Evolutionary conservation across 768 basidiomycete species (phyloP), one percentile per base, ranked within the genome.

Genomic region (Termitomyces sp.): DNA sequence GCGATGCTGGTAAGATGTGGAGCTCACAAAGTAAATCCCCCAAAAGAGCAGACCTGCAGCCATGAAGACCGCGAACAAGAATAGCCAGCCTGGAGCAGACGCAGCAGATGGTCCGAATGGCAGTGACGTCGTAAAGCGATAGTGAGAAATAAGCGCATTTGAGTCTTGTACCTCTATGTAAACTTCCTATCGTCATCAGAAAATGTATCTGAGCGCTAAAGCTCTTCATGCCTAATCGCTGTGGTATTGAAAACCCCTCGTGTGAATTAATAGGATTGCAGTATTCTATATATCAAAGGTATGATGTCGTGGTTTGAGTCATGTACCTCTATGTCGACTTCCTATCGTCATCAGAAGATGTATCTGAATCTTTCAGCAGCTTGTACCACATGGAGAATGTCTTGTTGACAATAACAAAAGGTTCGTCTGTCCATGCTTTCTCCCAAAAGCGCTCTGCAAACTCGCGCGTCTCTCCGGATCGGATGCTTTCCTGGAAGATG

Each of bases 11-110:
- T 50, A 22, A 20, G 26, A 20, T 14, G 33, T 22, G 40, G 36
- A 49, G 88, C 93, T 75, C 68, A 98, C 96, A 76, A 97, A 99
- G 82, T 97, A 99, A 70, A 99, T 95, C 89, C 94, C 95, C 62
- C 95, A 96, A 78, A 99, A 99, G 59, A 99, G 79, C 57, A 98
- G 80, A 30, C 88, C 94, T 22, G 96, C 96, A 64, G 94, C 90
- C 85, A 93, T 86, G 53, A 98, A 86, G 72, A 98, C 95, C 69
- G 93, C 85, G 72, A 98, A 95, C 65, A 98, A 83, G 79, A 97
- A 99, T 64, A 99, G 74, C 96, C 95, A 98, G 69, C 91, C 95
- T 95, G 57, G 22, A 30, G 32, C 8, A 26, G 20, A 43, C 8
- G 14, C 18, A 48, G 9, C 9, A 27, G 27, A 24, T 30, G 48